A percentile compares a stretch with the other conserved stretches of the same genome.
phyloP scores from a whole-genome alignment of 2,329 filamentous ascomycete species.

The Cordyceps fumosorosea region DNA sequence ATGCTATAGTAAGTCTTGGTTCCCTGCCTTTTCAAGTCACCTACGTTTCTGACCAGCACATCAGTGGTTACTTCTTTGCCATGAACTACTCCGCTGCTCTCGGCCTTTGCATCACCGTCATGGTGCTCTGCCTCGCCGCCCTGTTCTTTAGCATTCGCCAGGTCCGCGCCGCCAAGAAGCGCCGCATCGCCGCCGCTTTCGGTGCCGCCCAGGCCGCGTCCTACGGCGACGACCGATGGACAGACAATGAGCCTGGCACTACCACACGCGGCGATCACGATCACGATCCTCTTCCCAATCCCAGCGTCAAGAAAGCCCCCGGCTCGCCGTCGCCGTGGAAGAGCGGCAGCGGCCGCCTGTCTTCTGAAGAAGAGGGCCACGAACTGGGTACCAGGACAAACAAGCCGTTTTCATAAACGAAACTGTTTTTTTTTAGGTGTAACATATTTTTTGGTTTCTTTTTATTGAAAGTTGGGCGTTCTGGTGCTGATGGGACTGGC shows the following conservation, averaged over 20 bases:
- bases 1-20: slow-evolving; percentile 44
- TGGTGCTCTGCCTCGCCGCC: slow-evolving; percentile 37
- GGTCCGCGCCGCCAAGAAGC: slow-evolving; percentile 22
- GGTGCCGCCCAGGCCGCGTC: slow-evolving; percentile 9
- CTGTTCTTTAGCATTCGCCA: slow-evolving; percentile 29
- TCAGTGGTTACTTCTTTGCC: slow-evolving; percentile 52
- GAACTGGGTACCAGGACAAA: slow-evolving; percentile 21
- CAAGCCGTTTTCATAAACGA: background rate
- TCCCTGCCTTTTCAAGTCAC: background rate
- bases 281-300: slow-evolving; percentile 12
- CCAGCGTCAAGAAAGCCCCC: background rate
- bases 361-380: slow-evolving; percentile 25
- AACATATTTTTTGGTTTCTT: background rate
- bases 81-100: slow-evolving; percentile 34
- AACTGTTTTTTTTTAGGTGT: background rate
- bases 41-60: background rate
- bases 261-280: background rate
- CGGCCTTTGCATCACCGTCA: slow-evolving; percentile 26
- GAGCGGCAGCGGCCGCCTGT: slow-evolving; percentile 19
- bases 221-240: slow-evolving; percentile 12
- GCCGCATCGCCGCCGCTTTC: slow-evolving; percentile 14
- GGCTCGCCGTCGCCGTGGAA: slow-evolving; percentile 21
- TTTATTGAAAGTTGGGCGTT: background rate
- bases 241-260: slow-evolving; percentile 2
- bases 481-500: background rate